phyloP scores from a whole-genome alignment of 129 eudicot species.

The Pittosporum tobira region DNA sequence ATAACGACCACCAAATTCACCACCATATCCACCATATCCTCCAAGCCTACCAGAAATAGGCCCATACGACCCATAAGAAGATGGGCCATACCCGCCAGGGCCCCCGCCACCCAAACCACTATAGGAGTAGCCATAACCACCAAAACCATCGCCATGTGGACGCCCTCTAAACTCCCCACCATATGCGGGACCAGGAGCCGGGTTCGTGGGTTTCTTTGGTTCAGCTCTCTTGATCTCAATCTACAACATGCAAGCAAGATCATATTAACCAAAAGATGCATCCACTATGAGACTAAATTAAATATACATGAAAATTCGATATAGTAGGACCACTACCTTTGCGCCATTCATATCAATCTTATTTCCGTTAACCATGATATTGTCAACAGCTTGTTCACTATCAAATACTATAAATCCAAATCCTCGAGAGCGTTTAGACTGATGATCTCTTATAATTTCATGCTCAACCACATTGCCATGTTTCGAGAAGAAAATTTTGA shows the following conservation, averaged over 20 bases:
- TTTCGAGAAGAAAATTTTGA: slow-evolving; percentile 75
- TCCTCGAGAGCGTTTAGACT: slow-evolving; percentile 88
- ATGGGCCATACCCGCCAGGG: slow-evolving; percentile 62
- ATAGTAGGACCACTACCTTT: slow-evolving; percentile 52
- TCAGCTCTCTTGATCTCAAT: slow-evolving; percentile 53
- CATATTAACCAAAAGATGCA: too few relatives aligned
- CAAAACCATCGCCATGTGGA: slow-evolving; percentile 46
- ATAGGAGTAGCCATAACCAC: slow-evolving; percentile 55
- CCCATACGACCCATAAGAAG: slow-evolving; percentile 75
- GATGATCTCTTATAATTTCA: slow-evolving; percentile 87
- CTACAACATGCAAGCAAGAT: too few relatives aligned
- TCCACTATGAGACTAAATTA: too few relatives aligned
- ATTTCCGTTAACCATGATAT: slow-evolving; percentile 60
- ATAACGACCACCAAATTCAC: slow-evolving; percentile 26
- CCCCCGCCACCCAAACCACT: too few relatives aligned
- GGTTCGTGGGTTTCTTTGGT: slow-evolving; percentile 90
- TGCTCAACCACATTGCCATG: slow-evolving; percentile 79
- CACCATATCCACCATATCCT: slow-evolving; percentile 57
- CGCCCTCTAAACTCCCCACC: slow-evolving; percentile 89
- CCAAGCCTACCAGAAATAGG: slow-evolving; percentile 48
- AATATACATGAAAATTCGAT: too few relatives aligned
- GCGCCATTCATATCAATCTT: slow-evolving; percentile 82
- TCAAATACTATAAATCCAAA: slow-evolving; percentile 92
- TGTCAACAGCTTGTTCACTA: slow-evolving; percentile 74
- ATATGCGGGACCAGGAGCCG: slow-evolving; percentile 59